A percentile compares a stretch with the other conserved stretches of the same genome.
These are phyloP conservation scores for Colletotrichum lindemuthianum DNA, from an alignment of 2,329 filamentous ascomycete species.

Conservation along the genomic window DNA sequence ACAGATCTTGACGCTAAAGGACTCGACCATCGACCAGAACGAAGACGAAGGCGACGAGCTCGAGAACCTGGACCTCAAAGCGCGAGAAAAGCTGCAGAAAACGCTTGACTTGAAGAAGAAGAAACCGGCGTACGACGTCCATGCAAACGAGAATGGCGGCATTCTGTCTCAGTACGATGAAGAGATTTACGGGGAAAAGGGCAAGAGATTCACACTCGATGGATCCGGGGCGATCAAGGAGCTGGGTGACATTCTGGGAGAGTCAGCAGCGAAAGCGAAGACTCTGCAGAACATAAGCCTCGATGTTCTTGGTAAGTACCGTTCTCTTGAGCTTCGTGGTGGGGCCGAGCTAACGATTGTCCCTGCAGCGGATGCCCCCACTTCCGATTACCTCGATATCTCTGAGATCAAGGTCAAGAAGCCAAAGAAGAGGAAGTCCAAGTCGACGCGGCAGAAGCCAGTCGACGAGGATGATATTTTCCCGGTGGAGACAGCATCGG, in stretches of 20 bases:
- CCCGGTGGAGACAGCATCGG: constrained; percentile 49
- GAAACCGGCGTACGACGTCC: constrained; percentile 87
- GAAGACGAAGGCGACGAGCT: constrained; percentile 92
- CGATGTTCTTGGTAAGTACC: constrained; percentile 74
- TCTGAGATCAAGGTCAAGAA: constrained; percentile 94
- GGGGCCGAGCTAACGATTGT: constrained; percentile 43
- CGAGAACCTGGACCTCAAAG: constrained; percentile 78
- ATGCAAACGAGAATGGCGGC: constrained; percentile 70
- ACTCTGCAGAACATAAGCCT: constrained; percentile 80
- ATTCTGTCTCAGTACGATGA: constrained; percentile 95
- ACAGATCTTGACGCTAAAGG: constrained; percentile 94
- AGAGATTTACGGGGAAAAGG: constrained; percentile 90
- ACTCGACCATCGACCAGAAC: constrained; percentile 84
- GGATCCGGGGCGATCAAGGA: constrained; percentile 76
- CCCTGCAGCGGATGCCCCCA: constrained; percentile 68
- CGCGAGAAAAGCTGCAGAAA: constrained; percentile 78
- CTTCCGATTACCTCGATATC: constrained; percentile 88
- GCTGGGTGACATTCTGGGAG: constrained; percentile 64
- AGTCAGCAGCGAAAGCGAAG: constrained; percentile 64
- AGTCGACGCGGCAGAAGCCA: constrained; percentile 76
- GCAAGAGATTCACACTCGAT: constrained; percentile 88
- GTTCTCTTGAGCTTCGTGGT: neutral
- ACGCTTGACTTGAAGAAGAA: constrained; percentile 90
- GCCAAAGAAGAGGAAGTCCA: constrained; percentile 91
- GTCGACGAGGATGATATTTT: constrained; percentile 72